Evolutionary conservation across 2,329 filamentous ascomycete species (phyloP).

Genomic region (Diaporthe velutina): DNA sequence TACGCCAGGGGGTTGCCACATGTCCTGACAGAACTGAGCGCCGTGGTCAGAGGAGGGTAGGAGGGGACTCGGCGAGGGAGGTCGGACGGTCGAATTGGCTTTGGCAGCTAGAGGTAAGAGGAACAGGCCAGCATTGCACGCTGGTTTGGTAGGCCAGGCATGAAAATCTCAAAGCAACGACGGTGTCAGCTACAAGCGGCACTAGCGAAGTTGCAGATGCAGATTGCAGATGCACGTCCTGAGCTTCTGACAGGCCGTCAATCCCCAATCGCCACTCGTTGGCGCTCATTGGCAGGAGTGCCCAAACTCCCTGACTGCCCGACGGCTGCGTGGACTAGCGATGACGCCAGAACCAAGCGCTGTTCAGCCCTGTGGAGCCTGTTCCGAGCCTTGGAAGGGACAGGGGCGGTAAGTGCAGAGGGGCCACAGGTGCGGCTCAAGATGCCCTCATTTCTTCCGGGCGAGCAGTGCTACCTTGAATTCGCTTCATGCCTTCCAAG

Average conservation of each 20-base stretch:
- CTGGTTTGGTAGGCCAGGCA: neutral
- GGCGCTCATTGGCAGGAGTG: constrained; percentile 6
- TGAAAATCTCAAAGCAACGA: constrained; percentile 22
- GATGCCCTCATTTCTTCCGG: neutral
- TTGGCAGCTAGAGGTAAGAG: neutral
- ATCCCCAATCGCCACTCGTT: constrained; percentile 3
- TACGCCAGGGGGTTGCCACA: constrained; percentile 37
- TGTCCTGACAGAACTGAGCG: constrained; percentile 36
- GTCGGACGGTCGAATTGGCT: constrained; percentile 12
- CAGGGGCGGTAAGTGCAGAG: neutral
- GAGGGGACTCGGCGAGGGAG: neutral
- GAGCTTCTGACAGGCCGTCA: constrained; percentile 13
- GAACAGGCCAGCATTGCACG: neutral
- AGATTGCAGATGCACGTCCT: constrained; percentile 3
- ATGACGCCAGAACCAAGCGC: constrained; percentile 23
- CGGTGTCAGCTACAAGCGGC: constrained; percentile 5
- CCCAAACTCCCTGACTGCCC: constrained; percentile 17
- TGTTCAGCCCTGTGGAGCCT: constrained; percentile 32
- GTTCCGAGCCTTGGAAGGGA: constrained; percentile 3
- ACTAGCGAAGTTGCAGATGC: constrained; percentile 18
- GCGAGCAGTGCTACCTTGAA: neutral
- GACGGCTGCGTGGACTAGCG: neutral
- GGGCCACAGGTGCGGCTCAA: neutral
- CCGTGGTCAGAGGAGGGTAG: neutral
- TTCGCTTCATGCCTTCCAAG: neutral